Evolutionary conservation across 768 basidiomycete genomes (phyloP).

Genomic region (Cyclocybe cylindracea): DNA sequence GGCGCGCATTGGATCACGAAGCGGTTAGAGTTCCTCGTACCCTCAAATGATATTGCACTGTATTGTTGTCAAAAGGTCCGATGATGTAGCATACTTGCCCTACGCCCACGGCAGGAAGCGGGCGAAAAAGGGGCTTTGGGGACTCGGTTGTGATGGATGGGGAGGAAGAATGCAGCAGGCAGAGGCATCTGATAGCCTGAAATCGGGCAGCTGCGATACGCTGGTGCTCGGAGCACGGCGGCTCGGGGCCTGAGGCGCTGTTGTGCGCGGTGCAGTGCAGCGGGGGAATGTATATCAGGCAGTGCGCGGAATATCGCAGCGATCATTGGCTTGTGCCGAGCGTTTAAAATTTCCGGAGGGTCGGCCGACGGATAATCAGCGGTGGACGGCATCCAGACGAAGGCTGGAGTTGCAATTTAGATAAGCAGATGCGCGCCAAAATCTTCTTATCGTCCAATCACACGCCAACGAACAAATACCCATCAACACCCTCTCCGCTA

Average conservation of each 20-base stretch:
- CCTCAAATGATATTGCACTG: conserved; percentile 13
- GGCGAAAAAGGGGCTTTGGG: background rate
- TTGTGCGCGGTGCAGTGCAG: too few species aligned
- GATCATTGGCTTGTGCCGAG: background rate
- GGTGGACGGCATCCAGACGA: background rate
- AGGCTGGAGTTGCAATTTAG: background rate
- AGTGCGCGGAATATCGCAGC: too few species aligned
- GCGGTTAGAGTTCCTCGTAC: conserved; percentile 49
- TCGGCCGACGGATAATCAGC: conserved; percentile 8
- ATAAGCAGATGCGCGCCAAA: conserved; percentile 1
- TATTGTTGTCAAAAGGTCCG: conserved; percentile 39
- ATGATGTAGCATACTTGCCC: conserved; percentile 35
- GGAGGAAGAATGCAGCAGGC: background rate
- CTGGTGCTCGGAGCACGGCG: background rate
- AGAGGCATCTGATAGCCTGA: background rate
- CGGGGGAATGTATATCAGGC: too few species aligned
- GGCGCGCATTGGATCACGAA: conserved; percentile 73
- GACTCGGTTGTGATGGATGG: background rate
- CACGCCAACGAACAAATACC: conserved; percentile 28
- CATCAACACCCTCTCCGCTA: conserved; percentile 26
- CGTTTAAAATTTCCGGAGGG: background rate
- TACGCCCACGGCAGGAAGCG: background rate
- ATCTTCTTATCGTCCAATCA: conserved; percentile 48
- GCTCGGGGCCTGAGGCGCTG: too few species aligned
- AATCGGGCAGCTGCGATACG: background rate